phyloP scores from a whole-genome alignment of 2,329 filamentous ascomycete genomes.

The Ascochyta clinopodiicola region DNA sequence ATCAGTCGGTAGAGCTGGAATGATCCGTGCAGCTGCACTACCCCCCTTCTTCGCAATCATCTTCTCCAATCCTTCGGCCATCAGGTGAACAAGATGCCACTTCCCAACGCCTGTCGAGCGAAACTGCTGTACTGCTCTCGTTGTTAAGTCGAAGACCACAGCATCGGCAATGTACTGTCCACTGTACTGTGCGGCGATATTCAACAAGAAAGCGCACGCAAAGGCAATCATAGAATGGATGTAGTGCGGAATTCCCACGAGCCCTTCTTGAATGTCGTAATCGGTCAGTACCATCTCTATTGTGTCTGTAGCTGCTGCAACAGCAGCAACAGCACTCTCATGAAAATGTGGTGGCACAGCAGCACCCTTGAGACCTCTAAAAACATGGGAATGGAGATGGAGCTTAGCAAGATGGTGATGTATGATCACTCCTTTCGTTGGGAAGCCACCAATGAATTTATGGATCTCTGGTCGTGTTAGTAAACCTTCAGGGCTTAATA shows the following conservation, averaged over 20 bases:
- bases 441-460: conserved; percentile 56
- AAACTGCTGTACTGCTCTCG: conserved; percentile 51
- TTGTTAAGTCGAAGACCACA: conserved; percentile 49
- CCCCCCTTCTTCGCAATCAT: conserved; percentile 37
- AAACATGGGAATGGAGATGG: conserved; percentile 58
- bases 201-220: conserved; percentile 60
- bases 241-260: conserved; percentile 58
- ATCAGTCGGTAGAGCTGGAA: conserved; percentile 6
- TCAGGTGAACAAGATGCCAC: conserved; percentile 56
- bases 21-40: conserved; percentile 6
- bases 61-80: conserved; percentile 56
- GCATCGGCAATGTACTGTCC: conserved; percentile 49
- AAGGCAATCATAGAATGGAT: conserved; percentile 62
- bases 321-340: conserved; percentile 55
- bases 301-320: conserved; percentile 55
- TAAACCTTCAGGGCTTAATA: too few species aligned
- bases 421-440: conserved; percentile 58
- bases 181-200: conserved; percentile 54
- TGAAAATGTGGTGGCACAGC: conserved; percentile 58
- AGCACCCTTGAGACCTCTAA: conserved; percentile 56
- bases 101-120: conserved; percentile 51
- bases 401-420: conserved; percentile 63
- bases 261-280: conserved; percentile 50
- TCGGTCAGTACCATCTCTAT: conserved; percentile 55
- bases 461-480: conserved; percentile 49